Conservation (phyloP, 2,329 filamentous ascomycete species). For the Lanzia echinophila region DNA sequence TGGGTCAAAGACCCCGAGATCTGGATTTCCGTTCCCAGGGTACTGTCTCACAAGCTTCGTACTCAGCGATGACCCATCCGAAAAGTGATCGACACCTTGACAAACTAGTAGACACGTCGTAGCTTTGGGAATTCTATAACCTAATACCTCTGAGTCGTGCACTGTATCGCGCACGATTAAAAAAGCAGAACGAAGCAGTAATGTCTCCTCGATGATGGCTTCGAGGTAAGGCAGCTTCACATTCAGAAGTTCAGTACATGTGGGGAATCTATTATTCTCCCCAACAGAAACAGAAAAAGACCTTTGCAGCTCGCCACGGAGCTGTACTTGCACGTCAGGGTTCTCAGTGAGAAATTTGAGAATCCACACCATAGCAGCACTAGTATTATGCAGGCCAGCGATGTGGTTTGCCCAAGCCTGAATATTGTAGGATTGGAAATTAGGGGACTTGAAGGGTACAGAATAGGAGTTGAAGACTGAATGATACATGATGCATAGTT, state of each 20-base stretch:
- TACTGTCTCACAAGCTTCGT: background rate
- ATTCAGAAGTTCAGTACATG: background rate
- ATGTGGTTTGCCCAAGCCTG: background rate
- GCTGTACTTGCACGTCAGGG: background rate
- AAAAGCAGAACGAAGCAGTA: background rate
- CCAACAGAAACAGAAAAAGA: background rate
- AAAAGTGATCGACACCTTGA: background rate
- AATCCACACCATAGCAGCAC: background rate
- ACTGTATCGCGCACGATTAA: background rate
- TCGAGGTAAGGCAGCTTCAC: background rate
- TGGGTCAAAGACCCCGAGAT: background rate
- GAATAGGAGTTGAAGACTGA: background rate
- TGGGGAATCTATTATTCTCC: background rate
- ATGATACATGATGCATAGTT: background rate
- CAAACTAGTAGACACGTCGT: background rate
- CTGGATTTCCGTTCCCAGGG: background rate
- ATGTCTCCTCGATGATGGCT: background rate
- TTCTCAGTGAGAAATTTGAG: background rate
- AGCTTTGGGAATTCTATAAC: background rate
- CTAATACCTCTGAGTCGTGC: background rate
- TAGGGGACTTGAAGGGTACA: background rate
- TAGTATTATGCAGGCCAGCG: background rate
- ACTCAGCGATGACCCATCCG: background rate
- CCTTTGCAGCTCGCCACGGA: background rate
- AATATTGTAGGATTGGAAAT: background rate